Percentiles rank a stretch among this genome's conserved stretches.
These are phyloP conservation scores for Coemansia sp. DNA, from an alignment of 192 early-diverging fungal species.

Conservation along the genomic window DNA sequence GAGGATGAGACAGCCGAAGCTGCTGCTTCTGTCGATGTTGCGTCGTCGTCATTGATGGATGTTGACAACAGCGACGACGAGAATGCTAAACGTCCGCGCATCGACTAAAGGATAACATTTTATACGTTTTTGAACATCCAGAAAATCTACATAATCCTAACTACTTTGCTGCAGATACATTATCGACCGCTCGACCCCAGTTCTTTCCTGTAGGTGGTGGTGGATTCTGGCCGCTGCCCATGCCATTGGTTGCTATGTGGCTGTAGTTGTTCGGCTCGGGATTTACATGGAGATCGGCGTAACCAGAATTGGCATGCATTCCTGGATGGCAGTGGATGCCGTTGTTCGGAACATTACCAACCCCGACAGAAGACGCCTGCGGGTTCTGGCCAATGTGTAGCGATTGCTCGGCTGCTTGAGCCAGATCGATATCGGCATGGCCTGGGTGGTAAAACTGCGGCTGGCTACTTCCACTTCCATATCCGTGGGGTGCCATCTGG, in stretches of 20 bases:
- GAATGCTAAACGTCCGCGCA: conserved; percentile 21
- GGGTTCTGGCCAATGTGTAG: neutral
- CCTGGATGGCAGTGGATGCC: conserved; percentile 1
- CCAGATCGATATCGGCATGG: neutral
- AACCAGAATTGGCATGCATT: neutral
- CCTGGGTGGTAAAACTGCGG: conserved; percentile 7
- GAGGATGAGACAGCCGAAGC: conserved; percentile 1
- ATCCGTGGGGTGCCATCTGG: conserved; percentile 12
- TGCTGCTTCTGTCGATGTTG: conserved; percentile 4
- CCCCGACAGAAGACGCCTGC: neutral
- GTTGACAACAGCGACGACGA: conserved; percentile 23
- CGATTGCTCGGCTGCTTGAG: neutral
- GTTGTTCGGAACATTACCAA: conserved; percentile 9
- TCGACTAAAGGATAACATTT: conserved; percentile 9
- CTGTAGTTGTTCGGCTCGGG: neutral
- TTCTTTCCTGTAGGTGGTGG: neutral
- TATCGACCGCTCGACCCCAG: neutral
- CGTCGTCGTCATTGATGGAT: conserved; percentile 13
- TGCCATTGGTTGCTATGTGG: no score
- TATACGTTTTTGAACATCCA: no score
- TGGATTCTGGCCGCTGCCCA: neutral
- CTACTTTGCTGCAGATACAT: neutral
- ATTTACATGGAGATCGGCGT: neutral
- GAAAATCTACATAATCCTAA: no score
- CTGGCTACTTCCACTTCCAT: neutral